A percentile compares a stretch with the other conserved stretches of the same genome.
Conservation (phyloP, 2,329 filamentous ascomycete genomes). For the Fusarium secorum region DNA sequence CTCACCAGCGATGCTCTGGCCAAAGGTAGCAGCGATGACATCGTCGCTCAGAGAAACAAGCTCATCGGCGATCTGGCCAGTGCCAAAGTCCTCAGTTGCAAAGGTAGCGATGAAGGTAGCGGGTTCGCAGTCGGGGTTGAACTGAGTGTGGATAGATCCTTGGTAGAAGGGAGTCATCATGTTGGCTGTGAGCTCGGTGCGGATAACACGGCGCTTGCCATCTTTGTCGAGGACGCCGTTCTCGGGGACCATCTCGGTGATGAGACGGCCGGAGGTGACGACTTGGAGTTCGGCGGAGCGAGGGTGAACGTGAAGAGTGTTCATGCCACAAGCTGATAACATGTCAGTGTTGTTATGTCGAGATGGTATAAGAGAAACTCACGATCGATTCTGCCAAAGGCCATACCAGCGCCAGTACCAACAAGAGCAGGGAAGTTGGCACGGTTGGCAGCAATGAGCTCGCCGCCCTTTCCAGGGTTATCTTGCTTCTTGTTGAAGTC, state of each 20-base stretch:
- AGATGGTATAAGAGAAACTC: slow-evolving; percentile 6
- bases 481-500: slow-evolving; percentile 51
- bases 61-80: slow-evolving; percentile 59
- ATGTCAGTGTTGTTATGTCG: slow-evolving; percentile 22
- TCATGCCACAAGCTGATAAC: slow-evolving; percentile 59
- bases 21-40: slow-evolving; percentile 57
- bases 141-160: slow-evolving; percentile 63
- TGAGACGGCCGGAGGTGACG: slow-evolving; percentile 57
- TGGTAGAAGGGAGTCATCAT: slow-evolving; percentile 64
- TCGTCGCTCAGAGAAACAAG: slow-evolving; percentile 57
- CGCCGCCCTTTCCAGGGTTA: slow-evolving; percentile 50
- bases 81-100: slow-evolving; percentile 59
- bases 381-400: slow-evolving; percentile 58
- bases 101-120: slow-evolving; percentile 61
- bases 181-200: slow-evolving; percentile 51
- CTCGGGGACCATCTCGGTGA: slow-evolving; percentile 62
- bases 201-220: slow-evolving; percentile 53
- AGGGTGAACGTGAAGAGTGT: slow-evolving; percentile 64
- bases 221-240: slow-evolving; percentile 54
- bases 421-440: slow-evolving; percentile 65
- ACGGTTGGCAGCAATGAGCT: slow-evolving; percentile 61
- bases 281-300: slow-evolving; percentile 62
- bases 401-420: slow-evolving; percentile 59
- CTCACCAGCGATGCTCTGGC: slow-evolving; percentile 54
- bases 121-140: slow-evolving; percentile 62